Percentiles rank a stretch among this genome's conserved stretches.
These are phyloP conservation scores for Ajuga chamaepitys DNA, from an alignment of 257 asterid species.

Conservation along the genomic window DNA sequence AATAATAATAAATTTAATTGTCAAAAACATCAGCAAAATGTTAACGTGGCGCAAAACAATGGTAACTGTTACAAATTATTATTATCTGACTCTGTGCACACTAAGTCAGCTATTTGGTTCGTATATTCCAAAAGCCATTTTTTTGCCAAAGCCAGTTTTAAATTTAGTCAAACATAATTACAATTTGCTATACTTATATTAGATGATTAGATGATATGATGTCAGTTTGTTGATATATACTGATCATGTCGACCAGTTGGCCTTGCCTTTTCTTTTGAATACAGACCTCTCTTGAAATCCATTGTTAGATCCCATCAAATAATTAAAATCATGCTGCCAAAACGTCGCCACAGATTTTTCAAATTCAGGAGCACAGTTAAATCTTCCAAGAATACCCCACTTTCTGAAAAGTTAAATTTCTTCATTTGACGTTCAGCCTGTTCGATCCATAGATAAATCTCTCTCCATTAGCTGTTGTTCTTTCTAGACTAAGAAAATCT, in stretches of 20 bases:
- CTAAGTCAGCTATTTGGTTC: constrained; percentile 7
- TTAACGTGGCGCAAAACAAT: constrained; percentile 17
- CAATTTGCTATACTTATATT: too few relatives aligned
- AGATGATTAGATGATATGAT: too few relatives aligned
- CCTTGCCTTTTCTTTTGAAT: background rate
- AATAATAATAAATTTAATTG: background rate
- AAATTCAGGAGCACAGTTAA: constrained; percentile 47
- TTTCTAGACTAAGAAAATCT: background rate
- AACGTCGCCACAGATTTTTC: constrained; percentile 58
- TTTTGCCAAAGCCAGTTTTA: too few relatives aligned
- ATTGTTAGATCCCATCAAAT: constrained; percentile 3
- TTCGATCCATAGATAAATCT: too few relatives aligned
- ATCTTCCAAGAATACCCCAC: constrained; percentile 24
- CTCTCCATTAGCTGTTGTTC: too few relatives aligned
- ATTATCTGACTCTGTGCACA: constrained; percentile 21
- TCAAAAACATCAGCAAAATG: constrained; percentile 6
- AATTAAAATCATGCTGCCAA: constrained; percentile 42
- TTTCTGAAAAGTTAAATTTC: background rate
- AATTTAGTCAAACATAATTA: background rate
- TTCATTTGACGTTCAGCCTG: background rate
- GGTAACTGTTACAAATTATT: constrained; percentile 2
- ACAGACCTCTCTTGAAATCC: constrained; percentile 1
- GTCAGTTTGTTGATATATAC: background rate
- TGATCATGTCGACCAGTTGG: background rate
- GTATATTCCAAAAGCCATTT: background rate